Conservation (phyloP, 352 stramenopile genomes). For the Phytophthora ohioensis region DNA sequence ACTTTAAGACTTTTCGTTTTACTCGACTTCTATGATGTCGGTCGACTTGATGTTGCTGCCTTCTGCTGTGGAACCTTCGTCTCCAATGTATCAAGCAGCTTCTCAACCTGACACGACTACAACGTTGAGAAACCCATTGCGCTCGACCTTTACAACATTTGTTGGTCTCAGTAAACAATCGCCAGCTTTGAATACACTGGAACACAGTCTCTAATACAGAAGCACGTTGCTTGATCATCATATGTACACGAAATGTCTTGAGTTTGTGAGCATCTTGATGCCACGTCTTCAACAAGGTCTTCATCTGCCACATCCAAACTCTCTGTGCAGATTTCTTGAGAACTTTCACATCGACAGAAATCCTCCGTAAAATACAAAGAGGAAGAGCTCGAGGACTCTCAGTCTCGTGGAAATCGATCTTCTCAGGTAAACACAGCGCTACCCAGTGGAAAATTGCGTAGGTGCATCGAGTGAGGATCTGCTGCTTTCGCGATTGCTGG, state of each 20-base stretch:
- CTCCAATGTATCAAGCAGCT: conserved; percentile 39
- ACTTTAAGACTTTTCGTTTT: conserved; percentile 10
- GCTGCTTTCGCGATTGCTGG: conserved; percentile 26
- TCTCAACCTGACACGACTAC: conserved; percentile 28
- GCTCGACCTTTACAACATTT: conserved; percentile 41
- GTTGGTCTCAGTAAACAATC: conserved; percentile 31
- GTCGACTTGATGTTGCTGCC: conserved; percentile 9
- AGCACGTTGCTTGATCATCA: conserved; percentile 33
- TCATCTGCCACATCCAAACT: conserved; percentile 30
- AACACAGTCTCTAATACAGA: conserved; percentile 46
- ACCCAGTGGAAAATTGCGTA: conserved; percentile 66
- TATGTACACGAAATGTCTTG: conserved; percentile 27
- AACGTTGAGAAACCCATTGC: conserved; percentile 52
- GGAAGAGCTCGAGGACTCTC: conserved; percentile 39
- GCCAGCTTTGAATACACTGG: conserved; percentile 59
- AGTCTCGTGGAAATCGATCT: conserved; percentile 22
- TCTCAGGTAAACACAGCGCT: conserved; percentile 40
- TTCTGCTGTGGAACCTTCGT: conserved; percentile 1
- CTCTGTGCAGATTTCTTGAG: conserved; percentile 34
- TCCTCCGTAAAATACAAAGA: conserved; percentile 40
- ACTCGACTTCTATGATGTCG: neutral
- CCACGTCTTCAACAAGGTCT: conserved; percentile 22
- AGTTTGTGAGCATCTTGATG: conserved; percentile 3
- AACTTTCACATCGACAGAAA: conserved; percentile 36
- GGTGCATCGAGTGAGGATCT: conserved; percentile 41